These are phyloP conservation scores for Rhynchospora breviuscula DNA, from an alignment of 176 grass and related monocot species.

Conservation along the genomic window DNA sequence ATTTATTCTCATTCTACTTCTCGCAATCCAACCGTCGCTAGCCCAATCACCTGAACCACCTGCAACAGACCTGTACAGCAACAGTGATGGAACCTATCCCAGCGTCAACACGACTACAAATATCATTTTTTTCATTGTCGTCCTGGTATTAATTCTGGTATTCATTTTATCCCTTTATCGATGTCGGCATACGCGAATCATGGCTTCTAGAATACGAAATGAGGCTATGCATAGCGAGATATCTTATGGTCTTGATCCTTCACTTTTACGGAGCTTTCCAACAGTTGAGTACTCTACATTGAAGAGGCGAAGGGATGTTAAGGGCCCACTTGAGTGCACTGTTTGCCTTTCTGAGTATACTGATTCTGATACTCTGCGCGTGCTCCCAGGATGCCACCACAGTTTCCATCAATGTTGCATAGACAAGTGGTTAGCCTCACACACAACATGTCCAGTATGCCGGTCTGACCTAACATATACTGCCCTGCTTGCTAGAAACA, in stretches of 20 bases:
- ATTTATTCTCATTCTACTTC: neutral
- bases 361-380: neutral
- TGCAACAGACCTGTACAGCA: neutral
- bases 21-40: neutral
- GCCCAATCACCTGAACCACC: neutral
- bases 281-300: neutral
- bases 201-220: neutral
- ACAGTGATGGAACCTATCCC: neutral
- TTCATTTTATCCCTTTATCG: neutral
- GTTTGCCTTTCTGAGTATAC: conserved; percentile 7
- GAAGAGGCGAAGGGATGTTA: neutral
- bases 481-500: neutral
- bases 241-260: neutral
- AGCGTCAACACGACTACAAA: neutral
- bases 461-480: neutral
- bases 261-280: neutral
- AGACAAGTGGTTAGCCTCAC: neutral
- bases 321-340: neutral
- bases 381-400: conserved; percentile 6
- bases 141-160: neutral
- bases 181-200: neutral
- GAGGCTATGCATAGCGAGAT: neutral
- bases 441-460: neutral
- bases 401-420: conserved; percentile 1
- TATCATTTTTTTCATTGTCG: neutral